Evolutionary conservation across 768 basidiomycete species (phyloP).

Genomic region (Agaricus blazei): DNA sequence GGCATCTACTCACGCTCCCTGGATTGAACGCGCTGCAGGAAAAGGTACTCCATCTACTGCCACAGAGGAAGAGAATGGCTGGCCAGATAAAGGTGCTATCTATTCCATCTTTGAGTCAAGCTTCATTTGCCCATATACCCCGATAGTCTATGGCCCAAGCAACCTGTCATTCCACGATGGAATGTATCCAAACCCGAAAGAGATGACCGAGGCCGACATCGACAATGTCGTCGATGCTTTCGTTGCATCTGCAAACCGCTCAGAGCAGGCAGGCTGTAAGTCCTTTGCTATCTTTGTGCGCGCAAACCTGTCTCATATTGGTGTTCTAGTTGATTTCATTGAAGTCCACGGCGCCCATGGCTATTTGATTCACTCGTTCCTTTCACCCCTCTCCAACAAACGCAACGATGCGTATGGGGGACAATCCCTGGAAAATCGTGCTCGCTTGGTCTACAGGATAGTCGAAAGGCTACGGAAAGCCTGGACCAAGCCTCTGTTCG

Average conservation of each 20-base stretch:
- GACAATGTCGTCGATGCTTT: conserved; percentile 57
- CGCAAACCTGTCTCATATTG: background rate
- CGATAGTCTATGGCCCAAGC: conserved; percentile 58
- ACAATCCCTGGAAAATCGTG: conserved; percentile 59
- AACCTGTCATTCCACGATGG: conserved; percentile 45
- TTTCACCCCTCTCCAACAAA: conserved; percentile 70
- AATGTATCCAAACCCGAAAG: conserved; percentile 51
- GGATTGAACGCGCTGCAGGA: conserved; percentile 42
- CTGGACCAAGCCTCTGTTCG: conserved; percentile 69
- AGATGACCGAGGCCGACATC: conserved; percentile 52
- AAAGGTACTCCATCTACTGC: conserved; percentile 31
- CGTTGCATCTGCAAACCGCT: conserved; percentile 45
- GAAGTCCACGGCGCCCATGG: conserved; percentile 73
- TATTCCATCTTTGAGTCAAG: background rate
- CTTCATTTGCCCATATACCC: background rate
- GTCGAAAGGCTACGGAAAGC: conserved; percentile 43
- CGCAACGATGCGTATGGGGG: conserved; percentile 74
- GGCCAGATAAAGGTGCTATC: conserved; percentile 56
- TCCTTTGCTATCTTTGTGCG: background rate
- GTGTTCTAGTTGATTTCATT: conserved; percentile 53
- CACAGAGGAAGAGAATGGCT: conserved; percentile 52
- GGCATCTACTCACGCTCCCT: conserved; percentile 65
- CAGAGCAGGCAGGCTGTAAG: conserved; percentile 60
- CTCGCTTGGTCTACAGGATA: conserved; percentile 62
- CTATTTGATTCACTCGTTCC: conserved; percentile 62